Percentiles rank a stretch among this genome's conserved stretches.
Evolutionary conservation across 2,329 filamentous ascomycete species (phyloP).

Genomic region (Pestalotiopsis sp.): DNA sequence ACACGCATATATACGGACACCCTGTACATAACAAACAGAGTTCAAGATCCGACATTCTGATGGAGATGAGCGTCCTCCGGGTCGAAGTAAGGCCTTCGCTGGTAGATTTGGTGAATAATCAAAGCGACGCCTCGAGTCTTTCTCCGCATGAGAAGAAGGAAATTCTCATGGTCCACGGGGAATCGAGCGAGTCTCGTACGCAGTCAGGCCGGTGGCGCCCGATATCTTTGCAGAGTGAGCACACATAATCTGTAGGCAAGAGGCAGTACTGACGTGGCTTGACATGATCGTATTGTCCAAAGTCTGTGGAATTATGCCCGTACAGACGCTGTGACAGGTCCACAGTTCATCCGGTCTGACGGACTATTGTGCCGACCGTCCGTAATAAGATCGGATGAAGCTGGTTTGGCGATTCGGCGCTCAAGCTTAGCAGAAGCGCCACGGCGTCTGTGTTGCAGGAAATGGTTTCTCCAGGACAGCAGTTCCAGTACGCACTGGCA

Average conservation of each 20-base stretch:
- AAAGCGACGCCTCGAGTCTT: not conserved
- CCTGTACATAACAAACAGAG: not conserved
- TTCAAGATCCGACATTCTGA: not conserved
- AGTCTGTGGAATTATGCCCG: not conserved
- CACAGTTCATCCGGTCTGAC: not conserved
- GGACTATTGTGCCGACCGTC: not conserved
- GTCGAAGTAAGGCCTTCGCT: not conserved
- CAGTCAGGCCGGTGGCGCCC: not conserved
- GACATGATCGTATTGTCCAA: not conserved
- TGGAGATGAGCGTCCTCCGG: not conserved
- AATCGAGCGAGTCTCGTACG: not conserved
- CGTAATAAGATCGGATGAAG: not conserved
- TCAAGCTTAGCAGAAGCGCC: not conserved
- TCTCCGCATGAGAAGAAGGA: not conserved
- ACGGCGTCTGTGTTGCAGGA: not conserved
- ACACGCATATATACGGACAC: not conserved
- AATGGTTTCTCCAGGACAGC: not conserved
- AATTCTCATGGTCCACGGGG: not conserved
- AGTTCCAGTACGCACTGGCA: not conserved
- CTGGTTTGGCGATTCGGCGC: not conserved
- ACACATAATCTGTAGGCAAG: not conserved
- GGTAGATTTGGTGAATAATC: not conserved
- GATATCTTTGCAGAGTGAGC: not conserved
- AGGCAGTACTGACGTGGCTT: not conserved
- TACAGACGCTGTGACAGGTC: not conserved